Conservation (phyloP, 768 basidiomycete genomes). For the Pulveroboletus sp. region DNA sequence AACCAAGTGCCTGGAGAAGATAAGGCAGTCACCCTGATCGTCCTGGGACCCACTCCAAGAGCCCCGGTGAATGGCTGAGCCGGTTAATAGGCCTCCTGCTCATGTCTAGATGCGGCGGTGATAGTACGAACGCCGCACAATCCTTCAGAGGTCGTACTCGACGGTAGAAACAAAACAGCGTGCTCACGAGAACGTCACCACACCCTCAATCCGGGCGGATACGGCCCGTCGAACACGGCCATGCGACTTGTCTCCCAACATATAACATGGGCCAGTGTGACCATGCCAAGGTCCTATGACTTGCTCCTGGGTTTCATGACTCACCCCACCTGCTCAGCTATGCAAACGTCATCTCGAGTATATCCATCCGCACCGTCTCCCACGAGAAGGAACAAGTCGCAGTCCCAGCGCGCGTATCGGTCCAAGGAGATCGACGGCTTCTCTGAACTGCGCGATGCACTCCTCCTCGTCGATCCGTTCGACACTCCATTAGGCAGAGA, state of each 20-base stretch:
- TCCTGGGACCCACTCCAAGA: not conserved
- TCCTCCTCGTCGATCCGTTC: conserved; percentile 24
- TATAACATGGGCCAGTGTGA: conserved; percentile 15
- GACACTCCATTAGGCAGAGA: conserved; percentile 22
- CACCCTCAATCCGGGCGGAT: not conserved
- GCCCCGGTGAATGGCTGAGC: not conserved
- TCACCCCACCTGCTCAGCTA: conserved; percentile 10
- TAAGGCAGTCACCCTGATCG: not conserved
- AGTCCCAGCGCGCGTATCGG: conserved; percentile 29
- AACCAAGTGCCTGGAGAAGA: conserved; percentile 1
- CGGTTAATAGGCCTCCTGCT: not conserved
- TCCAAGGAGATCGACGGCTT: conserved; percentile 30
- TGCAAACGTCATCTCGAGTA: conserved; percentile 12
- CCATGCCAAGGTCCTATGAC: not conserved
- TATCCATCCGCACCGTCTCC: conserved; percentile 3
- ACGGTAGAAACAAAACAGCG: not conserved
- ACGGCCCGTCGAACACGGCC: conserved; percentile 1
- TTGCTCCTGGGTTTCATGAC: conserved; percentile 2
- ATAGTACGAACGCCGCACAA: not conserved
- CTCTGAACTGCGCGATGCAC: conserved; percentile 25
- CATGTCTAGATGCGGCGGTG: not conserved
- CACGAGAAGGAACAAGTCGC: conserved; percentile 19
- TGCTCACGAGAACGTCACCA: not conserved
- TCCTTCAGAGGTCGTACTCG: not conserved
- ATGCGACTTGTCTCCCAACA: not conserved